Evolutionary conservation across 169 alveolate species (phyloP).

Genomic region (Babesia divergens): DNA sequence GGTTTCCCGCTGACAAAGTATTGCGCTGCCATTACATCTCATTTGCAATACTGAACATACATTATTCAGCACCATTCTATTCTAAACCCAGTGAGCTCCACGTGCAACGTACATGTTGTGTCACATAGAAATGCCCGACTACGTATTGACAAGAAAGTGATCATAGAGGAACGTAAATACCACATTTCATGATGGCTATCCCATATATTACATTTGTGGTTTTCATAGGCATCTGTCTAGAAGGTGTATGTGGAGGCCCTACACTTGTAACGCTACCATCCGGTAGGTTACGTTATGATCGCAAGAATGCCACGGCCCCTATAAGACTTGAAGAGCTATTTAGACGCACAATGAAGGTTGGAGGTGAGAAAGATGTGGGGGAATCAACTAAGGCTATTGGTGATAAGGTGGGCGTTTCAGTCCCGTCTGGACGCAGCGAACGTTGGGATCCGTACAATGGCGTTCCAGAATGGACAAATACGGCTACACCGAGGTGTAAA

Average conservation of each 20-base stretch:
- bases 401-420: neutral
- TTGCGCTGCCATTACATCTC: neutral
- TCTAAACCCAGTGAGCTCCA: no score
- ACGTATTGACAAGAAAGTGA: neutral
- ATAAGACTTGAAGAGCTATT: slow-evolving; percentile 1
- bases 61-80: neutral
- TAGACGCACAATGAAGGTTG: slow-evolving; percentile 2
- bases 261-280: neutral
- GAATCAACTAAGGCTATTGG: neutral
- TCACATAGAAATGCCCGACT: no score
- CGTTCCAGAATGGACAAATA: neutral
- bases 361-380: neutral
- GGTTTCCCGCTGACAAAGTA: neutral
- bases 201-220: neutral
- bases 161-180: no score
- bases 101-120: no score
- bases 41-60: neutral
- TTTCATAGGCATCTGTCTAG: neutral
- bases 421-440: no score
- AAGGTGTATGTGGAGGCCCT: neutral
- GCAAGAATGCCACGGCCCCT: slow-evolving; percentile 7
- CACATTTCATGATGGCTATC: neutral
- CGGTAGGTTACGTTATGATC: neutral
- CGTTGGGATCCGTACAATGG: neutral
- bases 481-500: slow-evolving; percentile 3